Evolutionary conservation across 2,329 filamentous ascomycete species (phyloP).

Genomic region (Parastagonospora avenae): DNA sequence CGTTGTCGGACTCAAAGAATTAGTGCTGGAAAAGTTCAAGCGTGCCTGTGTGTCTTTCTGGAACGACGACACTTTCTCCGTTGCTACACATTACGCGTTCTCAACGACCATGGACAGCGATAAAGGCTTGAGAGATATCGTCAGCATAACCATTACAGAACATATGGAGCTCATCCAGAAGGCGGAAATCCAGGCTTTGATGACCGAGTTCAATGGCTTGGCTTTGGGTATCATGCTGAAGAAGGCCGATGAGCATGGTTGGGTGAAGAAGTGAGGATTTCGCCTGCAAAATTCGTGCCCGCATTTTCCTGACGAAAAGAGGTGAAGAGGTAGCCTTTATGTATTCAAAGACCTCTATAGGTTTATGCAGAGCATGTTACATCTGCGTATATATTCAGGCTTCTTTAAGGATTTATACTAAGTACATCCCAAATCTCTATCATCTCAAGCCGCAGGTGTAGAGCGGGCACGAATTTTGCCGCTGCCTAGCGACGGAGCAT

Average conservation of each 20-base stretch:
- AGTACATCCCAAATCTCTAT: too few species aligned
- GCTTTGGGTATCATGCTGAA: neutral
- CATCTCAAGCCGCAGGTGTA: too few species aligned
- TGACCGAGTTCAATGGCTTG: constrained; percentile 11
- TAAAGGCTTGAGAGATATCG: constrained; percentile 35
- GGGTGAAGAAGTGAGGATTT: neutral
- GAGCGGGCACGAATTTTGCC: too few species aligned
- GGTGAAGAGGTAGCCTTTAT: too few species aligned
- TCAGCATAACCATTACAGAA: constrained; percentile 27
- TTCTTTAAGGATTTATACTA: too few species aligned
- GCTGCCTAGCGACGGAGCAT: too few species aligned
- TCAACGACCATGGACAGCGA: constrained; percentile 30
- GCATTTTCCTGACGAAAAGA: too few species aligned
- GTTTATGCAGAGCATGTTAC: too few species aligned
- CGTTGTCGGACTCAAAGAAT: constrained; percentile 6
- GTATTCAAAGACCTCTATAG: too few species aligned
- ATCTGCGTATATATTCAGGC: too few species aligned
- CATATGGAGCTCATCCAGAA: constrained; percentile 17
- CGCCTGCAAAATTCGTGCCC: too few species aligned
- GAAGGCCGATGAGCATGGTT: constrained; percentile 2
- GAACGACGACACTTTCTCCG: constrained; percentile 26
- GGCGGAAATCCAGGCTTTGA: constrained; percentile 9
- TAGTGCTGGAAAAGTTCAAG: constrained; percentile 11
- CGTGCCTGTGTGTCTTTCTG: constrained; percentile 11
- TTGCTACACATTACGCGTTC: constrained; percentile 31